Evolutionary conservation across 1,139 yeast species (phyloP).

Genomic region (Suhomyces yuchorum): DNA sequence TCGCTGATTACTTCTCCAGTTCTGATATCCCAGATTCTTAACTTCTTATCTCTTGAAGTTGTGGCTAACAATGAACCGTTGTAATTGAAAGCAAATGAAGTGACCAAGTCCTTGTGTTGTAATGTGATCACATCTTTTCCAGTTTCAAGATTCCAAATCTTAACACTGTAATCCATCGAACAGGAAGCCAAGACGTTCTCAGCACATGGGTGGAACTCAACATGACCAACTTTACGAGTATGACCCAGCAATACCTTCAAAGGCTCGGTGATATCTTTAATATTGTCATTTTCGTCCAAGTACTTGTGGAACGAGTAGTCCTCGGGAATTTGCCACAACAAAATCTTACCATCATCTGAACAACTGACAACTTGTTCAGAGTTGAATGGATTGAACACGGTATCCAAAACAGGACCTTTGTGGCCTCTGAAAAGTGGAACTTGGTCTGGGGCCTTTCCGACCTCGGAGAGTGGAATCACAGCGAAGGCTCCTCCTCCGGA

Average conservation of each 20-base stretch:
- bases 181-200: conserved; percentile 83
- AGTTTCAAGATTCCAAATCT: conserved; percentile 82
- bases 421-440: conserved; percentile 95
- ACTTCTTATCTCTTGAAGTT: conserved; percentile 86
- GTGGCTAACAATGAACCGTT: conserved; percentile 87
- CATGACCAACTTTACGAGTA: conserved; percentile 91
- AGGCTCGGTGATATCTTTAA: conserved; percentile 70
- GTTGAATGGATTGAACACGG: conserved; percentile 91
- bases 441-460: conserved; percentile 93
- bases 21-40: conserved; percentile 90
- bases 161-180: conserved; percentile 86
- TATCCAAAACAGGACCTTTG: conserved; percentile 91
- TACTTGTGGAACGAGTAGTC: conserved; percentile 69
- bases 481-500: conserved; percentile 99
- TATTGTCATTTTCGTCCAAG: conserved; percentile 60
- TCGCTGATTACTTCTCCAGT: conserved; percentile 72
- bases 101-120: conserved; percentile 85
- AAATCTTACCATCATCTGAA: conserved; percentile 89
- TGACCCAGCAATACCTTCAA: conserved; percentile 77
- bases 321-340: conserved; percentile 84
- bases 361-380: conserved; percentile 75
- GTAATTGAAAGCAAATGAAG: conserved; percentile 86
- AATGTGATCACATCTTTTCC: conserved; percentile 74
- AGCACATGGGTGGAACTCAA: conserved; percentile 87
- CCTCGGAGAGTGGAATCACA: conserved; percentile 79